Conservation (phyloP, 169 alveolate species). For the Plasmodium cynomolgi region DNA sequence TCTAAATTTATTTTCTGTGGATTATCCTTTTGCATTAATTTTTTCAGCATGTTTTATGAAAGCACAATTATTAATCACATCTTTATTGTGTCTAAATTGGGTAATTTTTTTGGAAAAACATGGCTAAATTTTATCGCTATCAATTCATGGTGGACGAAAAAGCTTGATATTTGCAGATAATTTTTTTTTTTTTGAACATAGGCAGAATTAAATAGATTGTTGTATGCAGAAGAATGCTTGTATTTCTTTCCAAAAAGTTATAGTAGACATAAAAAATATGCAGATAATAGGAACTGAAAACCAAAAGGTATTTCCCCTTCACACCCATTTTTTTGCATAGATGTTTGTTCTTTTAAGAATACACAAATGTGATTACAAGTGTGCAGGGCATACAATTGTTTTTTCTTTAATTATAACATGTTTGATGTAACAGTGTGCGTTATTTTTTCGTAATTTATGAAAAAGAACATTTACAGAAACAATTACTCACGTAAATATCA, state of each 20-base stretch:
- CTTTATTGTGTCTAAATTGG: background rate
- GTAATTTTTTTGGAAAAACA: background rate
- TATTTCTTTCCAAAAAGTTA: background rate
- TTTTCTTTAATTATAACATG: background rate
- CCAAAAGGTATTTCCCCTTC: conserved; percentile 2
- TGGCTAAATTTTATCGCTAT: background rate
- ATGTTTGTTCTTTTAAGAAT: background rate
- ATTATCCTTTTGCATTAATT: background rate
- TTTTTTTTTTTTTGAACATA: background rate
- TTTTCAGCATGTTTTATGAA: background rate
- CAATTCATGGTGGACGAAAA: background rate
- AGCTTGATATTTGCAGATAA: background rate
- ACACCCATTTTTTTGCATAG: background rate
- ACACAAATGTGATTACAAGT: background rate
- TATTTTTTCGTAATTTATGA: background rate
- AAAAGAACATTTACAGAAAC: background rate
- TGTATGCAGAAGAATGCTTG: background rate
- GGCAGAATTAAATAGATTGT: background rate
- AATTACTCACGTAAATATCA: background rate
- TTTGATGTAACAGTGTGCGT: background rate
- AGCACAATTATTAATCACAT: background rate
- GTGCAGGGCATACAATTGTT: background rate
- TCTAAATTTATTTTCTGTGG: background rate
- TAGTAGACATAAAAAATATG: background rate
- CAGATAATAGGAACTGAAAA: conserved; percentile 8